phyloP scores from a whole-genome alignment of 1,139 yeast genomes.

The Taphrina sp. region DNA sequence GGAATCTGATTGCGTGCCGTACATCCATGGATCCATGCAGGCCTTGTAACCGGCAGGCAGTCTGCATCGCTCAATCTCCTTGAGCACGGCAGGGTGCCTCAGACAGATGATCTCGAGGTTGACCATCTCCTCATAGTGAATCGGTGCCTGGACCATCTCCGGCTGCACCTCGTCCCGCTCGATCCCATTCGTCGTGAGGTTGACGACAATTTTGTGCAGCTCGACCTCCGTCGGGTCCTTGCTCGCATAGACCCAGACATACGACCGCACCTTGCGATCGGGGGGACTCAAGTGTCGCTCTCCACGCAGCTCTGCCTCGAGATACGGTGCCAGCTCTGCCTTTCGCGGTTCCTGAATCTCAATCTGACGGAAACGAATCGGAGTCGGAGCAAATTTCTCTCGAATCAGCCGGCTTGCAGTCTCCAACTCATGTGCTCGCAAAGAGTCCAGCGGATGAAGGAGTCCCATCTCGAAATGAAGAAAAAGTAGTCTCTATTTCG shows the following conservation, averaged over 20 bases:
- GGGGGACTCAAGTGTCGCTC: not conserved
- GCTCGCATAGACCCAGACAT: constrained; percentile 18
- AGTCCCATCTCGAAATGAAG: too few relatives aligned
- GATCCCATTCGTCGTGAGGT: constrained; percentile 1
- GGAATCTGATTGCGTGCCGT: constrained; percentile 83
- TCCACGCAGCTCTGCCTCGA: constrained; percentile 44
- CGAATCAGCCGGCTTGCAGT: constrained; percentile 12
- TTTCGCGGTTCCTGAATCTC: constrained; percentile 71
- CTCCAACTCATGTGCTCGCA: not conserved
- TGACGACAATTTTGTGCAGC: constrained; percentile 11
- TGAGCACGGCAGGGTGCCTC: constrained; percentile 67
- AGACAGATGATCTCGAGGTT: constrained; percentile 64
- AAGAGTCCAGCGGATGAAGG: not conserved
- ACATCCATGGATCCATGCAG: constrained; percentile 82
- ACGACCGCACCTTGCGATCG: constrained; percentile 1
- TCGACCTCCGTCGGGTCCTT: constrained; percentile 2
- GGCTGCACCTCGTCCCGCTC: constrained; percentile 11
- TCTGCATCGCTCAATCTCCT: constrained; percentile 61
- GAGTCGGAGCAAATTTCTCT: not conserved
- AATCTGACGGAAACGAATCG: constrained; percentile 61
- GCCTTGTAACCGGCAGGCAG: constrained; percentile 61
- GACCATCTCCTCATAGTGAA: constrained; percentile 70
- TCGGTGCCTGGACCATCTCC: constrained; percentile 53
- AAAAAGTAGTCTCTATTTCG: too few relatives aligned
- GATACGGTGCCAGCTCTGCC: constrained; percentile 62